Base-by-base conservation (phyloP, 345 rosid genomes). In the Cardamine resedifolia region DNA sequence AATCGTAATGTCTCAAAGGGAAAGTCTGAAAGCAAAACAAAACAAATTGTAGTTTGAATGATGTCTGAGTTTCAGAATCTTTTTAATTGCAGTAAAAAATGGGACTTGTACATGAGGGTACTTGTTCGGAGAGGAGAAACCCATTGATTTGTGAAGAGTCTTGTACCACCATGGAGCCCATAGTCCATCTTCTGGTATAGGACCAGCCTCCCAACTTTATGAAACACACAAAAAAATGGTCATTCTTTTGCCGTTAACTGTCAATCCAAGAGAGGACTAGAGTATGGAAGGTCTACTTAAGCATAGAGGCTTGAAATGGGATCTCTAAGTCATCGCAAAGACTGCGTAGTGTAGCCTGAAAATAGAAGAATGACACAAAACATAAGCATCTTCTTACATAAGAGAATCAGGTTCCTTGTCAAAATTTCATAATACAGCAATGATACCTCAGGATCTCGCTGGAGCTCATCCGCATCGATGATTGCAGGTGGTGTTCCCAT, bases 131-230 rank as follows among this genome's bases (percentile, higher is more conserved):
- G 83, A 72, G 5, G 66, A 60, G 48, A 88, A 90, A 68, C 86
- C 21, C 7, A 90, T 86, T 16, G 96, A 88, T 69, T 83, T 71
- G 53, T 85, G 92, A 33, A 84, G 81, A 58, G 85, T 81, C 70
- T 78, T 72, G 66, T 92, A 92, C 96, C 98, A 87, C 98, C 90
- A 85, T 48, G 90, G 85, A 12, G 92, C 95, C 96, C 98, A 90
- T 33, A 88, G 10, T 50, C 98, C 98, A 70, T 92, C 96, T 41
- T 85, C 57, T 49, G 83, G 81, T 77, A 88, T 87, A 7, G 98
- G 91, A 77, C 98, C 95, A 79, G 91, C 90, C 79, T 85, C 82
- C 98, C 98, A 92, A 77, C 98, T 89, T 83, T 68, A 50, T 20
- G 28, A 41, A 59, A 60, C 33, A 39, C 41, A 59, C 67, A 74